phyloP scores from a whole-genome alignment of 2,329 filamentous ascomycete genomes.

The Neonectria neomacrospora region DNA sequence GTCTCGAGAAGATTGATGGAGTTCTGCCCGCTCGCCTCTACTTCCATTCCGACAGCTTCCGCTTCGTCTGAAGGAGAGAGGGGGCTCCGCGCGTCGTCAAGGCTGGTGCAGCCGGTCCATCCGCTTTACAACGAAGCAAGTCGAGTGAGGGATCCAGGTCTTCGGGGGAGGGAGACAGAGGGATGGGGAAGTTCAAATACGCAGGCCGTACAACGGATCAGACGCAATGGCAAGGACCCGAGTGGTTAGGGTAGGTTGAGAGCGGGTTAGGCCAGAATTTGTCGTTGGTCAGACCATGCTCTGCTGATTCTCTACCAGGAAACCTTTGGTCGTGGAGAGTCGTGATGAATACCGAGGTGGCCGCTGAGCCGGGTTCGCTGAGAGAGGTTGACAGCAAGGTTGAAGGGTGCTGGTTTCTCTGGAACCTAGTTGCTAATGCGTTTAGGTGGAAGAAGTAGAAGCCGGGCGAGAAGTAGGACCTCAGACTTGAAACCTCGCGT shows the following conservation, averaged over 20 bases:
- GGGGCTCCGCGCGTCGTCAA: constrained; percentile 37
- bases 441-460: neutral
- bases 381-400: neutral
- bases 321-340: neutral
- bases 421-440: neutral
- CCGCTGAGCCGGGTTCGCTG: neutral
- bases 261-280: constrained; percentile 14
- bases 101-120: constrained; percentile 38
- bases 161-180: neutral
- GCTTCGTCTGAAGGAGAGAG: constrained; percentile 35
- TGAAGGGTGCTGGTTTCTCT: neutral
- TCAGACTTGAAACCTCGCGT: constrained; percentile 31
- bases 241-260: constrained; percentile 2
- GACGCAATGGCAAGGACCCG: constrained; percentile 14
- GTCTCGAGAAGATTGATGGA: constrained; percentile 40
- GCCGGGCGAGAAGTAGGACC: constrained; percentile 6
- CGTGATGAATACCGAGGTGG: neutral
- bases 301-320: constrained; percentile 20
- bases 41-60: constrained; percentile 42
- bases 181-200: constrained; percentile 6
- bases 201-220: neutral
- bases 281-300: constrained; percentile 29
- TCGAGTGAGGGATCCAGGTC: constrained; percentile 13
- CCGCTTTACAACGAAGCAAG: constrained; percentile 28
- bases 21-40: constrained; percentile 40